Evolutionary conservation across 2,329 filamentous ascomycete species (phyloP).

Genomic region (Aspergillus carbonarius): DNA sequence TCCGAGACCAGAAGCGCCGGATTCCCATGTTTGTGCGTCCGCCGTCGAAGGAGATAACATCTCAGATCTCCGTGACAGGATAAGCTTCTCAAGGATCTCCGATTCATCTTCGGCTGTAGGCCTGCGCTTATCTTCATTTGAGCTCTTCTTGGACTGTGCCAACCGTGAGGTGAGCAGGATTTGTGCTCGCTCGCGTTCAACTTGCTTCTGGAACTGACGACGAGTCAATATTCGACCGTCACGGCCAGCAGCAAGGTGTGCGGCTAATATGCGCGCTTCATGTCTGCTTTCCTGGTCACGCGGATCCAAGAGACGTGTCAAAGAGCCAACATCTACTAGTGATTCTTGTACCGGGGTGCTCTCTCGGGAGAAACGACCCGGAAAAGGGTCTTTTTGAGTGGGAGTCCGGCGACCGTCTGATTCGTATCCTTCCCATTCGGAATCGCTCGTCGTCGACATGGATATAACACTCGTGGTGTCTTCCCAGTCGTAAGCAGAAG

Average conservation of each 20-base stretch:
- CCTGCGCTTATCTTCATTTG: constrained; percentile 25
- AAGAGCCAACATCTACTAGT: constrained; percentile 63
- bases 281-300: constrained; percentile 72
- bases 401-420: constrained; percentile 64
- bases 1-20: constrained; percentile 71
- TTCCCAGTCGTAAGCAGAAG: constrained; percentile 57
- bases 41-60: constrained; percentile 13
- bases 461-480: constrained; percentile 83
- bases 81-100: constrained; percentile 58
- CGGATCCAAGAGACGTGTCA: constrained; percentile 81
- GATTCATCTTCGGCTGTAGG: constrained; percentile 56
- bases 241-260: constrained; percentile 64
- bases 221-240: constrained; percentile 72
- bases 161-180: constrained; percentile 58
- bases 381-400: constrained; percentile 63
- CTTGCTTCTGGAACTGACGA: constrained; percentile 67
- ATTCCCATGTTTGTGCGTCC: constrained; percentile 57
- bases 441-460: constrained; percentile 54
- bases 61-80: constrained; percentile 53
- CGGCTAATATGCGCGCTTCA: constrained; percentile 76
- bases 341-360: constrained; percentile 60
- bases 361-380: constrained; percentile 46
- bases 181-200: constrained; percentile 67
- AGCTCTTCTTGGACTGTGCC: constrained; percentile 24
- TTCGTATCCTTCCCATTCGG: constrained; percentile 48